These are phyloP conservation scores for Clitoria ternatea DNA, from an alignment of 306 rosid genomes.

Conservation along the genomic window DNA sequence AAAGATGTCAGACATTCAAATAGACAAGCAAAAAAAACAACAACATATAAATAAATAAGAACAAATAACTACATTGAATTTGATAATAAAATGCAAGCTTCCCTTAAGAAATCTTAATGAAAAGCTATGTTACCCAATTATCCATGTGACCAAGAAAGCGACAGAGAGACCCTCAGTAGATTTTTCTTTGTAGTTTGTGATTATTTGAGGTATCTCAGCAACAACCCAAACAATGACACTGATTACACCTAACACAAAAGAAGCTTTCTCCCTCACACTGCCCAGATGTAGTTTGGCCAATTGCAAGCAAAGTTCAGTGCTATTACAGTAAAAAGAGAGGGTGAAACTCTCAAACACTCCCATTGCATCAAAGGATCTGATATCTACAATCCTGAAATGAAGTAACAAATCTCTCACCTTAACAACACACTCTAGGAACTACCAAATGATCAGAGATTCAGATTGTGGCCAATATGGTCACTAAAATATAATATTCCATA, in stretches of 20 bases:
- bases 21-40: background rate
- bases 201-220: constrained; percentile 85
- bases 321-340: constrained; percentile 30
- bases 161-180: constrained; percentile 70
- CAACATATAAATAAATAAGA: background rate
- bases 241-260: constrained; percentile 52
- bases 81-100: background rate
- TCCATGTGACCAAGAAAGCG: constrained; percentile 78
- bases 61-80: background rate
- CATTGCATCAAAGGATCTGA: constrained; percentile 24
- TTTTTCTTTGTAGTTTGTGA: constrained; percentile 61
- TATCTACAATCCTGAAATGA: constrained; percentile 7
- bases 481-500: no score
- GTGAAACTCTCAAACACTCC: constrained; percentile 29
- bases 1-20: constrained; percentile 9
- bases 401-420: background rate
- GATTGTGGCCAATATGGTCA: no score
- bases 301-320: constrained; percentile 40
- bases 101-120: background rate
- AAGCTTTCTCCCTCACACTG: constrained; percentile 47
- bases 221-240: constrained; percentile 71
- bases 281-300: constrained; percentile 36
- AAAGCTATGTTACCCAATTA: constrained; percentile 51
- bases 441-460: background rate
- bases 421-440: background rate